Evolutionary conservation across 305 asterid species (phyloP).

Genomic region (Solanum hybrid): DNA sequence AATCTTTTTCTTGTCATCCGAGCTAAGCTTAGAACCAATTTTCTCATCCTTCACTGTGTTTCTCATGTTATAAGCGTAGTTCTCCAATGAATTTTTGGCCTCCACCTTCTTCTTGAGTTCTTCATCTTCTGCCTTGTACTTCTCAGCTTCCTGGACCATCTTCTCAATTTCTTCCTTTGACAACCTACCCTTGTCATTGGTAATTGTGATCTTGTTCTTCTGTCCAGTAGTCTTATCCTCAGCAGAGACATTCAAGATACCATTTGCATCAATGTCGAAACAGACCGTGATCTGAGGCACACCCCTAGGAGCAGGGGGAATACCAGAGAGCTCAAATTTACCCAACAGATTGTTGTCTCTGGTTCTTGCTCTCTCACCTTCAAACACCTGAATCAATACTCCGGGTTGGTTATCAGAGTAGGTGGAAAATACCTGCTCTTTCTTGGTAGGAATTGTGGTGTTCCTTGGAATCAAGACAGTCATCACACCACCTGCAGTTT

Average conservation of each 20-base stretch:
- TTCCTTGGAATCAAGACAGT: slow-evolving; percentile 27
- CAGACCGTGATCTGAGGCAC: slow-evolving; percentile 31
- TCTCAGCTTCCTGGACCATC: slow-evolving; percentile 34
- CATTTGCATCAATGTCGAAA: slow-evolving; percentile 33
- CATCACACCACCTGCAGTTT: slow-evolving; percentile 36
- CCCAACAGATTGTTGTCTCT: slow-evolving; percentile 27
- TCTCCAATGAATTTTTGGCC: slow-evolving; percentile 30
- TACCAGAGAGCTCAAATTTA: slow-evolving; percentile 33
- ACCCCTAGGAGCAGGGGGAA: slow-evolving; percentile 32
- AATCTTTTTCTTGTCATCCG: slow-evolving; percentile 28
- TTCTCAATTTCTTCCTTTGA: slow-evolving; percentile 32
- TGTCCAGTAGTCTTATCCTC: slow-evolving; percentile 35
- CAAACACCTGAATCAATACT: slow-evolving; percentile 28
- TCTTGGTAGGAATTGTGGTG: slow-evolving; percentile 31
- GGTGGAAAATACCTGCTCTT: slow-evolving; percentile 30
- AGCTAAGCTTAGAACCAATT: slow-evolving; percentile 19
- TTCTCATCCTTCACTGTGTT: slow-evolving; percentile 30
- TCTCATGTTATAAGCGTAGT: slow-evolving; percentile 34
- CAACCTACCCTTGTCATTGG: slow-evolving; percentile 28
- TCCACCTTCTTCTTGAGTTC: slow-evolving; percentile 34
- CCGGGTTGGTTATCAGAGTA: slow-evolving; percentile 33
- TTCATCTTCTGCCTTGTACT: slow-evolving; percentile 27
- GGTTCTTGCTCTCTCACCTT: slow-evolving; percentile 29
- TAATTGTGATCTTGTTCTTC: slow-evolving; percentile 30
- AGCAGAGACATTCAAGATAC: slow-evolving; percentile 26